Base-by-base conservation (phyloP, 371 early-diverging fungal species). In the Nematocida ausubeli region DNA sequence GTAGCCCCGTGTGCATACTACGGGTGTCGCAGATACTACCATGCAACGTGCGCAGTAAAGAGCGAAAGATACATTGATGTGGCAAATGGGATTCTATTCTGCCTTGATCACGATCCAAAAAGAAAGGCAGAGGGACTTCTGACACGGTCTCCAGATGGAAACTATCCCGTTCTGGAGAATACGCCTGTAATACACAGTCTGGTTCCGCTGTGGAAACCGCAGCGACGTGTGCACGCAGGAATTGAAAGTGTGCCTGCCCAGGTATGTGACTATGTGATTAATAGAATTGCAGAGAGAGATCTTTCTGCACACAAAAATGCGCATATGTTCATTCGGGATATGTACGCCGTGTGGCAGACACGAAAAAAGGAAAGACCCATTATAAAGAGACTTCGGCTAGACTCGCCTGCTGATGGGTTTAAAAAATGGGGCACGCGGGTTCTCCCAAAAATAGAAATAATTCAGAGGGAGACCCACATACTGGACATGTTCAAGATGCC, bases 1-100 rank as follows among this genome's bases (percentile, higher is more conserved):
- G 92, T 92, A 69, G 94, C 95, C 80, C 95, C 93, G 84, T 97
- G 98, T 84, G 88, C 89, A 65, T 89, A 91, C 68, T 90, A 90
- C 63, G 88, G 89, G 63, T 96, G 98, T 81, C 90, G 89, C 82
- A 87, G 89, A 0, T 91, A 94, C 0, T 96, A 93, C 81, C 98
- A 97, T 85, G 91, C 90, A 0, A 92, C 92, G 0, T 96, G 98
- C 79, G 96, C 94, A 2, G 88, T 92, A 16, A 88, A 88, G 78
- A 92, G 92, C 0, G 89, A 89, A 24, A 86, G 93, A 2, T 91
- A 89, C 81, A 93, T 96, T 42, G 91, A 89, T 3, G 86, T 89
- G 2, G 81, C 88, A 34, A 79, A 84, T 55, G 85, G 87, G 67
- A 87, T 88, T 30, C 89, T 90, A 0, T 92, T 88, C 69, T 94